Conservation (phyloP, 2,329 filamentous ascomycete genomes). For the Aspergillus novofumigatus region DNA sequence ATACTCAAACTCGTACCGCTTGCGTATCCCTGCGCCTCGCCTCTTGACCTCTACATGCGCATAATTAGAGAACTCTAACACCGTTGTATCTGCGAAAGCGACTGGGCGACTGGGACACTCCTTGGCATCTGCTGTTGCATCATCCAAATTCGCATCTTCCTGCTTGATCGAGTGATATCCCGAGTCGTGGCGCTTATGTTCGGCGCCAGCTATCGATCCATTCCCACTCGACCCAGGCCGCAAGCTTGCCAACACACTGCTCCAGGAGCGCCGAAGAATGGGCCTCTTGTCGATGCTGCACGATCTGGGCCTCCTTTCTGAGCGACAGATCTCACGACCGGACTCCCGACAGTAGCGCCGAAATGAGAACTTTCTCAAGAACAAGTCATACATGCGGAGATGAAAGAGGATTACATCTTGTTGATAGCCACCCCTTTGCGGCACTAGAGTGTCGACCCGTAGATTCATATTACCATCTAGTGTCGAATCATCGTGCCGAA, state of each 20-base stretch:
- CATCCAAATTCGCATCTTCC: slow-evolving; percentile 32
- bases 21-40: slow-evolving; percentile 60
- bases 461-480: slow-evolving; percentile 96
- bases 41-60: slow-evolving; percentile 81
- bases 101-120: slow-evolving; percentile 15
- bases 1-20: slow-evolving; percentile 88
- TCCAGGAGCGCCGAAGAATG: slow-evolving; percentile 55
- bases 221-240: slow-evolving; percentile 53
- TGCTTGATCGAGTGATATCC: slow-evolving; percentile 51
- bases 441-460: slow-evolving; percentile 73
- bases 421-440: slow-evolving; percentile 52
- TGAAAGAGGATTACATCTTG: slow-evolving; percentile 80
- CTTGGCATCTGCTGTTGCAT: slow-evolving; percentile 12
- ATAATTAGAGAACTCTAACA: slow-evolving; percentile 96
- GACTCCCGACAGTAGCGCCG: slow-evolving; percentile 89
- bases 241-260: slow-evolving; percentile 55
- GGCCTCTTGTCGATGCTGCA: slow-evolving; percentile 49
- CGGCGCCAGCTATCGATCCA: slow-evolving; percentile 32
- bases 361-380: slow-evolving; percentile 80
- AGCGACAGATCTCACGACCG: slow-evolving; percentile 86
- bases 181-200: slow-evolving; percentile 55
- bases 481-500: slow-evolving; percentile 87
- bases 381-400: slow-evolving; percentile 88
- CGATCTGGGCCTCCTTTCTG: slow-evolving; percentile 60
- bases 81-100: slow-evolving; percentile 70